phyloP scores from a whole-genome alignment of 805 yeast genomes.

The Hemisphaericaspora nanyangensis region DNA sequence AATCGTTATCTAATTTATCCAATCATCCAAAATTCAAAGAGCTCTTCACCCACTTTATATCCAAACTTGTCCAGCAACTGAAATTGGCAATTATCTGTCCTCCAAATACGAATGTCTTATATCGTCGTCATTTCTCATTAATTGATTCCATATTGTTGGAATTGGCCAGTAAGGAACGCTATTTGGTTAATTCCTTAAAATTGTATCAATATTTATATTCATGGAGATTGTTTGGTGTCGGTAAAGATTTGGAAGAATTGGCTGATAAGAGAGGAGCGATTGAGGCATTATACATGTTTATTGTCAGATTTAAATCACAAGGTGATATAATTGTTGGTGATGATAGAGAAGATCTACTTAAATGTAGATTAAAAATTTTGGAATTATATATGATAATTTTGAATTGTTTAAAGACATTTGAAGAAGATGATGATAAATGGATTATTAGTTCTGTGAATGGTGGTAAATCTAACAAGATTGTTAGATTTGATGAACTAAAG shows the following conservation, averaged over 20 bases:
- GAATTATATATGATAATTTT: constrained; percentile 40
- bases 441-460: constrained; percentile 12
- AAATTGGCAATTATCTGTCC: constrained; percentile 22
- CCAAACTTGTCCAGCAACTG: constrained; percentile 16
- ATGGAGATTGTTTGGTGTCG: constrained; percentile 35
- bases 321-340: constrained; percentile 8
- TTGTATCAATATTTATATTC: constrained; percentile 37
- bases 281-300: constrained; percentile 36
- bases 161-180: constrained; percentile 28
- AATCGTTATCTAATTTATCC: constrained; percentile 16
- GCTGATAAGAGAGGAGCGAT: constrained; percentile 36
- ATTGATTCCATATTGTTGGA: constrained; percentile 32
- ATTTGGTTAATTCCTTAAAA: constrained; percentile 26
- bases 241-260: constrained; percentile 9
- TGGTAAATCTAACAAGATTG: constrained; percentile 10
- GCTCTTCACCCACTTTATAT: constrained; percentile 21
- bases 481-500: constrained; percentile 25
- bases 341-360: constrained; percentile 9
- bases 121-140: constrained; percentile 21
- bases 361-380: constrained; percentile 34
- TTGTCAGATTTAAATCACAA: constrained; percentile 29
- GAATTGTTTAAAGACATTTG: constrained; percentile 34
- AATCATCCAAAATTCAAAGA: constrained; percentile 9
- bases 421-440: constrained; percentile 36
- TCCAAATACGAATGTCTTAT: constrained; percentile 15